phyloP scores from a whole-genome alignment of 495 filamentous ascomycete species.

The Penicillium tannophilum region DNA sequence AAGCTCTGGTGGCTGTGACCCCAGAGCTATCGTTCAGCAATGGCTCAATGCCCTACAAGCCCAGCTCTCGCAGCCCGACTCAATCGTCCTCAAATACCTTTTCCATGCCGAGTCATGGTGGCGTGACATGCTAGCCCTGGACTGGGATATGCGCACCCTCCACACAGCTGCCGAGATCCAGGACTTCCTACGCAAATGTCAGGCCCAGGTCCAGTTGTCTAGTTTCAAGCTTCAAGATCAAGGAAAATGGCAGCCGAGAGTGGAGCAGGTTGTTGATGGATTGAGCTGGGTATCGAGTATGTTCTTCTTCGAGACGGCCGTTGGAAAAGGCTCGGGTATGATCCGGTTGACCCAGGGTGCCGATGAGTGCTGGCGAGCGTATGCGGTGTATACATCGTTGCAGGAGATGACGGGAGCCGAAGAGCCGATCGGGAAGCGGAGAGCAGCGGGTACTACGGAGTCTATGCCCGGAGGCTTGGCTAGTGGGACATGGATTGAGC shows the following conservation, averaged over 20 bases:
- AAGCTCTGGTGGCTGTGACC: conserved; percentile 19
- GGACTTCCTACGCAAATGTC: conserved; percentile 45
- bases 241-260: conserved; percentile 42
- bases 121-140: conserved; percentile 62
- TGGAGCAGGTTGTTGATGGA: conserved; percentile 43
- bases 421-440: conserved; percentile 50
- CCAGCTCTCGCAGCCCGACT: conserved; percentile 24
- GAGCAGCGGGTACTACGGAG: conserved; percentile 57
- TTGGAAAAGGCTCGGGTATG: conserved; percentile 60
- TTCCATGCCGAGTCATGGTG: conserved; percentile 63
- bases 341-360: conserved; percentile 51
- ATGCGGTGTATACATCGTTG: conserved; percentile 62
- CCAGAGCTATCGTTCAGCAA: conserved; percentile 35
- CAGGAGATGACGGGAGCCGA: conserved; percentile 52
- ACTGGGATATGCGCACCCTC: conserved; percentile 60
- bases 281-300: conserved; percentile 55
- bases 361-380: conserved; percentile 62
- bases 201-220: conserved; percentile 36
- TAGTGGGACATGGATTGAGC: conserved; percentile 70
- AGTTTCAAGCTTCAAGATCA: conserved; percentile 44
- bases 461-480: conserved; percentile 57
- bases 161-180: conserved; percentile 52
- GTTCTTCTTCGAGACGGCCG: conserved; percentile 52
- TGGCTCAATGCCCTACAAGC: conserved; percentile 37
- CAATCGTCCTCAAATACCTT: conserved; percentile 26